Percentiles rank a stretch among this genome's conserved stretches.
phyloP scores from a whole-genome alignment of 805 yeast species.

The Lipomyces lipofer region DNA sequence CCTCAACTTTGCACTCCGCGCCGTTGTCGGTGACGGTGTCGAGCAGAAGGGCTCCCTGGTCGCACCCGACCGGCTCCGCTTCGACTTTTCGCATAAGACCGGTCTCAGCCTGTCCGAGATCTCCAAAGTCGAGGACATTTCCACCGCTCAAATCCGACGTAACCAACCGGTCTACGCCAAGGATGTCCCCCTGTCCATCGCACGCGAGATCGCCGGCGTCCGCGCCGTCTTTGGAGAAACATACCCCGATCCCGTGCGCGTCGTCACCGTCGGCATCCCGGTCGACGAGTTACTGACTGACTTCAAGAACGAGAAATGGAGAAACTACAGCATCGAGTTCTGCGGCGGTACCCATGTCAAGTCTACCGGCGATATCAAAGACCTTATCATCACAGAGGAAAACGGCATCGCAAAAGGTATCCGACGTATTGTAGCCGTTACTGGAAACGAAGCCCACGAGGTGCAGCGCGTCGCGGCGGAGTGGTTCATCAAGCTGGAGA shows the following conservation, averaged over 20 bases:
- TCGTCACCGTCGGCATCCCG: constrained; percentile 90
- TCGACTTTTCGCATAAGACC: constrained; percentile 93
- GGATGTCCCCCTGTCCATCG: constrained; percentile 73
- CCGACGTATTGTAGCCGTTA: constrained; percentile 95
- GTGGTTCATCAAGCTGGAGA: constrained; percentile 60
- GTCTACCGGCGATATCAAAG: constrained; percentile 90
- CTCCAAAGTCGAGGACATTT: constrained; percentile 70
- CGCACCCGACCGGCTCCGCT: constrained; percentile 90
- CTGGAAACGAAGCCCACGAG: constrained; percentile 86
- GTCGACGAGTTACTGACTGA: constrained; percentile 74
- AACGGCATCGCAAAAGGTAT: constrained; percentile 98
- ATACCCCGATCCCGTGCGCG: constrained; percentile 98
- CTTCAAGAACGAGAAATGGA: constrained; percentile 78
- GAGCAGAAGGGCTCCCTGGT: constrained; percentile 98
- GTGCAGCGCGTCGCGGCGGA: constrained; percentile 83
- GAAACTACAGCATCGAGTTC: constrained; percentile 79
- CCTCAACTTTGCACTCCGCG: constrained; percentile 82
- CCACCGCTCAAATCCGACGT: constrained; percentile 67
- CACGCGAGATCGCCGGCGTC: constrained; percentile 75
- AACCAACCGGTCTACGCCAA: constrained; percentile 75
- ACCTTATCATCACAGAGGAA: constrained; percentile 87
- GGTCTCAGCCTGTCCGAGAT: constrained; percentile 74
- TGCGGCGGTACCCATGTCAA: constrained; percentile 99
- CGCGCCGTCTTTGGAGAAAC: constrained; percentile 99
- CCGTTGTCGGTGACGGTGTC: constrained; percentile 80